A percentile compares a stretch with the other conserved stretches of the same genome.
These are phyloP conservation scores for Coemansia sp. DNA, from an alignment of 192 early-diverging fungal genomes.

Conservation along the genomic window DNA sequence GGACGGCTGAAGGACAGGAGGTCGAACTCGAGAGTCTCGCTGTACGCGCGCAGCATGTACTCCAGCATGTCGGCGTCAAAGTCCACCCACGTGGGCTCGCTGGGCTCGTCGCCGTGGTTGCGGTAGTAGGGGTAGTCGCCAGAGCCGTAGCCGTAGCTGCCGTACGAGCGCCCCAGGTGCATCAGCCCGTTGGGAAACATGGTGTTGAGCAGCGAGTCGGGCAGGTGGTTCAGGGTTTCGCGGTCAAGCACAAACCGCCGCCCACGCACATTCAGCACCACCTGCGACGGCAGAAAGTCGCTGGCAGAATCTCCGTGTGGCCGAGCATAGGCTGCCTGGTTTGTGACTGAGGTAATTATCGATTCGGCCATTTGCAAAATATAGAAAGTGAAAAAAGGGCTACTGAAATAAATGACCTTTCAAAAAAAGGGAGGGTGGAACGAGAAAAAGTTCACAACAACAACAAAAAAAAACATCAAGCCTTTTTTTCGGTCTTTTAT, in stretches of 20 bases:
- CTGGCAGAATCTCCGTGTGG: constrained; percentile 44
- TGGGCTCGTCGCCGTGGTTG: constrained; percentile 13
- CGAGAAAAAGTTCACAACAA: constrained; percentile 1
- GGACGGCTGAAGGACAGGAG: constrained; percentile 18
- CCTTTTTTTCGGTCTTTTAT: neutral
- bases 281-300: constrained; percentile 43
- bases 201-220: constrained; percentile 52
- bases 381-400: neutral
- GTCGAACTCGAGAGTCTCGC: constrained; percentile 30
- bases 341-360: constrained; percentile 47
- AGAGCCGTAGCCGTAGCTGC: constrained; percentile 23
- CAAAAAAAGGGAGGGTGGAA: neutral
- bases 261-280: constrained; percentile 48
- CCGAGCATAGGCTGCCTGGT: constrained; percentile 58
- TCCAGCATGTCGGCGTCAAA: constrained; percentile 57
- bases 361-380: constrained; percentile 33
- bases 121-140: constrained; percentile 35
- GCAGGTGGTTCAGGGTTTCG: constrained; percentile 54
- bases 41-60: constrained; percentile 53
- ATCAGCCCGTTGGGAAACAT: constrained; percentile 53
- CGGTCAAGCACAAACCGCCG: constrained; percentile 53
- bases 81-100: constrained; percentile 55
- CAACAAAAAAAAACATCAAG: neutral
- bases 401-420: neutral
- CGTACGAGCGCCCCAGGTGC: constrained; percentile 33